Conservation (phyloP, 176 grass and related monocot species). For the Oryza glumipatula region DNA sequence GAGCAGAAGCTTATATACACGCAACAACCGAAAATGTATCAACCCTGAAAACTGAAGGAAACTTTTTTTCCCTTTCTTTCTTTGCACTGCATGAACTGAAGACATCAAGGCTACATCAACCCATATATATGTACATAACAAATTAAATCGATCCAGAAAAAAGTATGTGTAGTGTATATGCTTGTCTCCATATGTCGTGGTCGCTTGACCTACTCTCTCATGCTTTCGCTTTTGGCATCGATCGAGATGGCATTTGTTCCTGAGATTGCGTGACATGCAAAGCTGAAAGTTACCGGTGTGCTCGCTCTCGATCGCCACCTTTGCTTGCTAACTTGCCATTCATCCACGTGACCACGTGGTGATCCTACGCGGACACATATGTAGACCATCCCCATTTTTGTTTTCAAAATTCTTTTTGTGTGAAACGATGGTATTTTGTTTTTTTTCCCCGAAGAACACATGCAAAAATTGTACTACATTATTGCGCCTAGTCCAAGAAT, state of each 20-base stretch:
- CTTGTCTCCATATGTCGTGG: constrained; percentile 5
- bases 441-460: background rate
- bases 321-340: constrained; percentile 42
- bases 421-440: background rate
- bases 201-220: constrained; percentile 15
- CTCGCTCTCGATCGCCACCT: background rate
- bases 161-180: background rate
- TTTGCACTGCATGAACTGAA: background rate
- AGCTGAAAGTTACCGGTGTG: constrained; percentile 29
- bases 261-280: constrained; percentile 37
- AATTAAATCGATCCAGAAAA: background rate
- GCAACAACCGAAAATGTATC: background rate
- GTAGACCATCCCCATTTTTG: background rate
- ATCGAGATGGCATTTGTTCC: background rate
- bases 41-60: constrained; percentile 4
- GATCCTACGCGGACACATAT: background rate
- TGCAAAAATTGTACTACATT: background rate
- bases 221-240: background rate
- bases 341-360: constrained; percentile 8
- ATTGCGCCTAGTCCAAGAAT: background rate
- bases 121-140: background rate
- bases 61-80: no score
- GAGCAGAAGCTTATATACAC: background rate
- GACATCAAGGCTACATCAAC: background rate
- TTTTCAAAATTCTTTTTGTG: background rate